Base-by-base conservation (phyloP, 164 flowering plant species). In the Chimonanthus praecox region DNA sequence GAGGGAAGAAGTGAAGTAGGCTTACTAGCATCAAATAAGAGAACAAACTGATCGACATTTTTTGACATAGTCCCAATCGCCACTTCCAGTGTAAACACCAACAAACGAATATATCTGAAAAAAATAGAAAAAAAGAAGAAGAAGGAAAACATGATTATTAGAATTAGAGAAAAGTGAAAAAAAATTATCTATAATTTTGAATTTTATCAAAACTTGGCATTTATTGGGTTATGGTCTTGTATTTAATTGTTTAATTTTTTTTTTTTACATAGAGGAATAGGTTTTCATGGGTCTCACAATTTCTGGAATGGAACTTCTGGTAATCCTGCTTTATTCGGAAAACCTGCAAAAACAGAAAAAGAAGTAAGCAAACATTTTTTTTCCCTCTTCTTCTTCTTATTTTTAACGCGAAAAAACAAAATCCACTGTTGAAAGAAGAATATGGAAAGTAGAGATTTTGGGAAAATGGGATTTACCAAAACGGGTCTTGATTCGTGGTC, bases 1-100 rank as follows among this genome's bases (percentile, higher is more conserved):
- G 44, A 64, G 13, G 68, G 48, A 66, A 1, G 3, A n/a, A 61
- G 69, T 33, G 3, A n/a, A 61, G 69, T 65, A 72, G 9, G 71
- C 97, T 89, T 82, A 96, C 97, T 90, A 71, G 97, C 99, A 73
- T 96, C 98, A 76, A 96, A 87, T 73, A 96, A 91, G 68, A 92
- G 71, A 45, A 94, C 94, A 67, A 96, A 88, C 70, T 94, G 92
- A 9, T 92, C 92, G 6, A 78, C 88, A 78, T 83, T 87, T 84
- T 80, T 91, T 2, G 92, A 78, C 99, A 94, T 94, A 69, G 90
- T 87, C 73, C 82, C 88, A 63, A 91, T 82, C 51, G 97, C 98
- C 47, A 94, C 98, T 78, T 96, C 99, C 33, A 96, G 83, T 21
- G 99, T 94, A 71, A 96, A 94, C 8, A 85, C 97, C 75, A 96